These are phyloP conservation scores for Spergularia marina DNA, from an alignment of 148 eudicot genomes.

Conservation along the genomic window DNA sequence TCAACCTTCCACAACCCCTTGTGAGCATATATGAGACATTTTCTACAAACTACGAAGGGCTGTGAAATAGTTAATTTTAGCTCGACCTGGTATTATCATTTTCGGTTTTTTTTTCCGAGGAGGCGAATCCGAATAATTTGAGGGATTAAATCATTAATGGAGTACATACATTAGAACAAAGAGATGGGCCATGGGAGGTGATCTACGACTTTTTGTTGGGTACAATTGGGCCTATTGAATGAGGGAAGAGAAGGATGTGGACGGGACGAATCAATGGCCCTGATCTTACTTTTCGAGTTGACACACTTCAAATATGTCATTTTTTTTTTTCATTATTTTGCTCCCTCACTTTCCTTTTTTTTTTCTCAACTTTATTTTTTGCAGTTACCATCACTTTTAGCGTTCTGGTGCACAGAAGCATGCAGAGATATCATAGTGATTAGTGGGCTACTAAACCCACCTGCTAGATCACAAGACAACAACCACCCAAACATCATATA, in stretches of 20 bases:
- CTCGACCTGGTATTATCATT: too few species aligned
- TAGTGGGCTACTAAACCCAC: conserved; percentile 5
- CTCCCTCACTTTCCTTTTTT: background rate
- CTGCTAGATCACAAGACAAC: background rate
- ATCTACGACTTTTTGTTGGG: conserved; percentile 3
- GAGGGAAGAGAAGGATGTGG: conserved; percentile 17
- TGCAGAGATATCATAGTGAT: conserved; percentile 21
- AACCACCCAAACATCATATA: too few species aligned
- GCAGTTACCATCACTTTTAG: conserved; percentile 4
- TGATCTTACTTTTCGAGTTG: background rate
- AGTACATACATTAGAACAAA: background rate
- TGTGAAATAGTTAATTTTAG: too few species aligned
- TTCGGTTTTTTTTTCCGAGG: too few species aligned
- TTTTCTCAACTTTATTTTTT: background rate
- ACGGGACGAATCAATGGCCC: conserved; percentile 16
- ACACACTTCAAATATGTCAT: background rate
- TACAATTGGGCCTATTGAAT: background rate
- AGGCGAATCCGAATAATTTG: too few species aligned
- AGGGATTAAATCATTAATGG: too few species aligned
- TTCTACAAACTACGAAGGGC: too few species aligned
- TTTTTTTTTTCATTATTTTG: background rate
- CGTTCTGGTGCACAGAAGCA: conserved; percentile 24
- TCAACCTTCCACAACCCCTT: too few species aligned
- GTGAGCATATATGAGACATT: too few species aligned
- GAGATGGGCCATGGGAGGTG: background rate